phyloP scores from a whole-genome alignment of 495 filamentous ascomycete species.

The Pyrenula massariospora region DNA sequence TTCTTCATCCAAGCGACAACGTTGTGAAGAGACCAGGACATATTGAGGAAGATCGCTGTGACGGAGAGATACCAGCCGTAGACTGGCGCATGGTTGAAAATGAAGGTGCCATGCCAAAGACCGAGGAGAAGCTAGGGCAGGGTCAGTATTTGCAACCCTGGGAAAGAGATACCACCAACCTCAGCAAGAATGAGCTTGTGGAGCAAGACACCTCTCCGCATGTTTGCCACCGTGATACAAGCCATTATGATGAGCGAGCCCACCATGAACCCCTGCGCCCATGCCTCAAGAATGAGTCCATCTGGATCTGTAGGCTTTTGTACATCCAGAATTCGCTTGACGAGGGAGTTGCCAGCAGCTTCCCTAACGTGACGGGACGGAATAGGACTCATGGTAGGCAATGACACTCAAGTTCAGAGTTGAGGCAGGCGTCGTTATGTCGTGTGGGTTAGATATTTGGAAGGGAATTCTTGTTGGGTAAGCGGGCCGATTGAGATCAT shows the following conservation, averaged over 20 bases:
- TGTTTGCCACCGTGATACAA: conserved; percentile 17
- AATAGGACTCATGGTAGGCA: too few relatives aligned
- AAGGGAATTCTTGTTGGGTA: too few relatives aligned
- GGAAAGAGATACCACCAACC: conserved; percentile 10
- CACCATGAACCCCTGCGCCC: conserved; percentile 22
- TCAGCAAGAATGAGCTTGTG: conserved; percentile 23
- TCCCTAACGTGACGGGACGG: too few relatives aligned
- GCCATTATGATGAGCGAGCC: conserved; percentile 18
- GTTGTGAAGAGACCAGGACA: conserved; percentile 36
- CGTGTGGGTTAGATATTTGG: too few relatives aligned
- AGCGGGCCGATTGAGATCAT: too few relatives aligned
- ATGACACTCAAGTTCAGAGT: too few relatives aligned
- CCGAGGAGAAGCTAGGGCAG: conserved; percentile 8
- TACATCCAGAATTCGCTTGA: background rate
- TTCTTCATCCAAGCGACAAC: conserved; percentile 40
- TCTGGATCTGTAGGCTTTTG: conserved; percentile 6
- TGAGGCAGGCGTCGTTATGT: too few relatives aligned
- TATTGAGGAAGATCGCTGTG: conserved; percentile 31
- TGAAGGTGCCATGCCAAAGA: conserved; percentile 28
- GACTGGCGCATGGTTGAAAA: conserved; percentile 25
- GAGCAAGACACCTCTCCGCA: conserved; percentile 15
- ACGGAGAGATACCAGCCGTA: conserved; percentile 36
- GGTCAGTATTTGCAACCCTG: background rate
- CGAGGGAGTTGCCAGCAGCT: too few relatives aligned
- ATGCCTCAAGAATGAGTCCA: conserved; percentile 18